Evolutionary conservation across 805 yeast genomes (phyloP).

Genomic region (Yamadazyma paraphyllophila): DNA sequence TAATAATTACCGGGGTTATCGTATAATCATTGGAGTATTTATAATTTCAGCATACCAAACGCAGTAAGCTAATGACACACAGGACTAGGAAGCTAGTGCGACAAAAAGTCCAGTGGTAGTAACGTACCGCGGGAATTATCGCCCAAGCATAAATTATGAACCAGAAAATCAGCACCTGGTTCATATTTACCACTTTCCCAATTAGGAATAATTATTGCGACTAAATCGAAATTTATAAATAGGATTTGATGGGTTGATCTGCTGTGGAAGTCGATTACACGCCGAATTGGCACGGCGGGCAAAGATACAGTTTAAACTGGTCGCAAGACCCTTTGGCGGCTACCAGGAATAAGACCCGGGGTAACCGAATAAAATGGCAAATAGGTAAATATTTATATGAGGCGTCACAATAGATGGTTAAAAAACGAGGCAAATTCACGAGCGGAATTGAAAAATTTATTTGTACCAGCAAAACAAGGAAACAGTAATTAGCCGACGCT

Average conservation of each 20-base stretch:
- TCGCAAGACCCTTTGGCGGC: too few species aligned
- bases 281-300: too few species aligned
- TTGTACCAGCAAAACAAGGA: not conserved
- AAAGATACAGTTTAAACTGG: too few species aligned
- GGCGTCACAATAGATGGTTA: not conserved
- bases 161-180: not conserved
- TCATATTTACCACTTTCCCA: conserved; percentile 3
- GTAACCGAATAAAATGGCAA: not conserved
- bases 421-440: conserved; percentile 1
- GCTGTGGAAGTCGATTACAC: not conserved
- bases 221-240: conserved; percentile 1
- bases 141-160: not conserved
- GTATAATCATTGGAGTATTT: not conserved
- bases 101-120: not conserved
- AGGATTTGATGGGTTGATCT: not conserved
- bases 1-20: not conserved
- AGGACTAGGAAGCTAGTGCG: not conserved
- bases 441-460: not conserved
- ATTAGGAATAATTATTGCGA: conserved; percentile 2
- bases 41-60: not conserved
- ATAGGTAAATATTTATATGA: not conserved
- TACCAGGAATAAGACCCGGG: not conserved
- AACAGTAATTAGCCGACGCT: not conserved
- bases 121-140: not conserved
- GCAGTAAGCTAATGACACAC: conserved; percentile 2